Base-by-base conservation (phyloP, 345 rosid genomes). In the Excoecaria cochinchinensis region DNA sequence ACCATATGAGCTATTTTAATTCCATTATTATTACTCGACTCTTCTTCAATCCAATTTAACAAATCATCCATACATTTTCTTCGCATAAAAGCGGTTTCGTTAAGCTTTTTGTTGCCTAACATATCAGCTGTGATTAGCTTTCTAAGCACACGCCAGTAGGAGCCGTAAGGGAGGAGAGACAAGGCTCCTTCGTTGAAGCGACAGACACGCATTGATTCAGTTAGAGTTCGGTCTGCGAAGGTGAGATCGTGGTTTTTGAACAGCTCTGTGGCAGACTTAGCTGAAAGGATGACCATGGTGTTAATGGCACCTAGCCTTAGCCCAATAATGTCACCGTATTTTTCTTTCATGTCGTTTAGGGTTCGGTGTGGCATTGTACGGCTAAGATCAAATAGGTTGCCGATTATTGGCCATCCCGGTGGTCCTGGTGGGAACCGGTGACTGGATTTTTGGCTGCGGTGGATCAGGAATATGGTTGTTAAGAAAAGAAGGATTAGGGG, bases 241-340 rank as follows among this genome's bases (percentile, higher is more conserved):
- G 79, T 14, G 40, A 79, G 80, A 66, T 90, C 93, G 21, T 90
- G 90, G 84, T 84, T 84, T 83, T 87, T 90, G 84, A 87, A 90
- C 36, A 90, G 72, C 16, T 86, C 89, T 0, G 84, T 21, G 3
- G 89, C 85, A 0, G 85, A 84, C 53, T 76, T 75, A 36, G 90
- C 73, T 0, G 93, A 90, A 15, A 76, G 84, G 14, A 86, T 77
- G 3, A 66, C 89, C 90, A 90, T 77, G 15, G 85, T 84, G 74
- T 86, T 82, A 24, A 71, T 56, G 15, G 86, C 60, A 10, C 93
- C 91, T 9, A 87, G 78, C 38, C 79, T 75, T 12, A 90, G 84
- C 84, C 90, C 85, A 6, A 64, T 56, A 8, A 89, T 81, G 21
- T 77, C 80, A 39, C 91, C 91, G 19, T 87, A 78, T 24, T 75